Evolutionary conservation across 2,329 filamentous ascomycete species (phyloP), one percentile per base, ranked within the genome.

Genomic region (Cercospora zeina): DNA sequence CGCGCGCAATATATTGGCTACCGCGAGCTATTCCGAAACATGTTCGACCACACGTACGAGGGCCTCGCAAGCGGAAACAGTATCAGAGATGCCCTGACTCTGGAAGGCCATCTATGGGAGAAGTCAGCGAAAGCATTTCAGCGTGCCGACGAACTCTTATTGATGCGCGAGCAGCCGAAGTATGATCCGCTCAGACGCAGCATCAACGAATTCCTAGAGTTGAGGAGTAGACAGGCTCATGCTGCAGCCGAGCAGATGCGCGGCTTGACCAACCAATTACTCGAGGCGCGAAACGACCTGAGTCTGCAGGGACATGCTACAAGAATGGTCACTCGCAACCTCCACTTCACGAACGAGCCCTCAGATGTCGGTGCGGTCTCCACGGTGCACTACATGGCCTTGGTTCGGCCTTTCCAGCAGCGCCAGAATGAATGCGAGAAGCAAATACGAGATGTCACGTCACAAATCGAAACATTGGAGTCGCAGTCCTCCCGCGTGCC

Each of bases 171-270:
- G 19, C 33, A 42, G 10, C 36, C 58, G 3, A 62, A 59, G 47
- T 65, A 64, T 42, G 56, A 61, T 36, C 27, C 9, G 11, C 27
- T 65, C 24, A 60, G 56, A 21, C 36, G 59, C 13, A 34, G 53
- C 19, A 67, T 68, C n/a, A 50, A 39, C 14, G 54, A 64, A 3
- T 67, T 63, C 14, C 54, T 68, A 1, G 62, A 65, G 11, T 54
- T 13, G 6, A 58, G 57, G 47, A 39, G 54, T 8, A 24, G 30
- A n/a, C 30, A 64, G 14, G 62, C 63, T n/a, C 54, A 62, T 11
- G 58, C 47, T 16, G 62, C 61, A 16, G 49, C 33, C 9, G 37
- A 54, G n/a, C 16, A 57, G 7, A 5, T 63, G n/a, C 16, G 9
- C 13, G 24, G 45, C 8, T 16, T 61, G 10, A n/a, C 16, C 11